A percentile compares a stretch with the other conserved stretches of the same genome.
Evolutionary conservation across 768 basidiomycete genomes (phyloP).

Genomic region (Panus rudis): DNA sequence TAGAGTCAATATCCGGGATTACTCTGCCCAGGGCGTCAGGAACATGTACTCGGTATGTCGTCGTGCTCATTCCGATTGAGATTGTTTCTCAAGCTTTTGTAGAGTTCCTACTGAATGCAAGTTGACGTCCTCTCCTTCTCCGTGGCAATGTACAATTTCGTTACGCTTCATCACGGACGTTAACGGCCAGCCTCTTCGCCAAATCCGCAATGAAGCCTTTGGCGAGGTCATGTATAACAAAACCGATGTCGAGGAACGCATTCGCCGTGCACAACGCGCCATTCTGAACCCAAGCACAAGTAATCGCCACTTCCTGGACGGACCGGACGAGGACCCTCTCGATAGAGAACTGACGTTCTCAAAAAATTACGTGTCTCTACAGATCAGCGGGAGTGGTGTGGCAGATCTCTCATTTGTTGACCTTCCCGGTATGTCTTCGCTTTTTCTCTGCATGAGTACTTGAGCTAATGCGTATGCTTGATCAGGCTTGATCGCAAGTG

Average conservation of each 20-base stretch:
- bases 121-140: conserved; percentile 18
- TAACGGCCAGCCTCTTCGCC: conserved; percentile 28
- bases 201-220: conserved; percentile 17
- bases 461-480: neutral
- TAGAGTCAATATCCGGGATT: conserved; percentile 71
- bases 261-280: conserved; percentile 58
- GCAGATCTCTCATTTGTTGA: conserved; percentile 36
- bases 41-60: conserved; percentile 62
- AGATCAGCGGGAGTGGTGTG: conserved; percentile 31
- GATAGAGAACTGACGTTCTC: conserved; percentile 26
- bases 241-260: conserved; percentile 53
- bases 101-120: conserved; percentile 34
- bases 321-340: conserved; percentile 23
- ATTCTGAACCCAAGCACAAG: conserved; percentile 49
- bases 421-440: conserved; percentile 27
- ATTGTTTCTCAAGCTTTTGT: neutral
- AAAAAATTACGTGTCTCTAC: conserved; percentile 27
- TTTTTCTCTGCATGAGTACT: neutral
- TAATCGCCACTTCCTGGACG: conserved; percentile 31
- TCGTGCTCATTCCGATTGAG: neutral
- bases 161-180: conserved; percentile 25
- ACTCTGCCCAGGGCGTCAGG: conserved; percentile 65
- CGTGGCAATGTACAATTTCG: conserved; percentile 29
- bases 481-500: conserved; percentile 46
- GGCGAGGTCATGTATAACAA: conserved; percentile 40